These are phyloP conservation scores for Gracilaria gracilis DNA, from an alignment of 23 red algal species.

Conservation along the genomic window DNA sequence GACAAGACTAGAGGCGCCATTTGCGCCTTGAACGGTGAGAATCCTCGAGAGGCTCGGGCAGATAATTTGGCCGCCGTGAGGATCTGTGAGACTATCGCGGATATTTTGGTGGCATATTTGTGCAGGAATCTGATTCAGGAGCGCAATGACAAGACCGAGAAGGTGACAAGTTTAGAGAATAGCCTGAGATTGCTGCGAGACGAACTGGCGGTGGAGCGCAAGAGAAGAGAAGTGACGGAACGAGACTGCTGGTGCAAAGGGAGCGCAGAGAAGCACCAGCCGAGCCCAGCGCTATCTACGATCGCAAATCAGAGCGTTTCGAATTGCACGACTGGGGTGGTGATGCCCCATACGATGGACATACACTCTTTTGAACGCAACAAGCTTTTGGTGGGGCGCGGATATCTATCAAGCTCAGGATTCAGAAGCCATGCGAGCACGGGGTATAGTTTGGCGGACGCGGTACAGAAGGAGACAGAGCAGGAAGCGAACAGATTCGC, in stretches of 20 bases:
- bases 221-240: neutral
- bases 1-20: conserved; percentile 51
- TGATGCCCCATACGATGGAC: neutral
- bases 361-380: conserved; percentile 12
- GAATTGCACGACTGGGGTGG: neutral
- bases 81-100: conserved; percentile 57
- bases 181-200: neutral
- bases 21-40: conserved; percentile 44
- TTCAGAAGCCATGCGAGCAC: conserved; percentile 11
- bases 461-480: neutral
- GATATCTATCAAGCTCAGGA: conserved; percentile 7
- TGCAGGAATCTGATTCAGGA: conserved; percentile 11
- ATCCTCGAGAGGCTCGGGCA: conserved; percentile 51
- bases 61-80: conserved; percentile 61
- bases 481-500: neutral
- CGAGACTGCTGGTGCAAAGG: conserved; percentile 50
- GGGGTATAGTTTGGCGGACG: conserved; percentile 7
- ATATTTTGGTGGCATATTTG: conserved; percentile 50
- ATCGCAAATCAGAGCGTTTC: neutral
- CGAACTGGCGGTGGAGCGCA: conserved; percentile 10
- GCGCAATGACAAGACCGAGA: conserved; percentile 27
- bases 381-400: conserved; percentile 7
- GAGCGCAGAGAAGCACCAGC: conserved; percentile 8
- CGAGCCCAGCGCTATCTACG: neutral
- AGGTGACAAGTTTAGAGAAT: neutral